Base-by-base conservation (phyloP, 1,139 yeast species). In the Scheffersomyces illinoinensis region DNA sequence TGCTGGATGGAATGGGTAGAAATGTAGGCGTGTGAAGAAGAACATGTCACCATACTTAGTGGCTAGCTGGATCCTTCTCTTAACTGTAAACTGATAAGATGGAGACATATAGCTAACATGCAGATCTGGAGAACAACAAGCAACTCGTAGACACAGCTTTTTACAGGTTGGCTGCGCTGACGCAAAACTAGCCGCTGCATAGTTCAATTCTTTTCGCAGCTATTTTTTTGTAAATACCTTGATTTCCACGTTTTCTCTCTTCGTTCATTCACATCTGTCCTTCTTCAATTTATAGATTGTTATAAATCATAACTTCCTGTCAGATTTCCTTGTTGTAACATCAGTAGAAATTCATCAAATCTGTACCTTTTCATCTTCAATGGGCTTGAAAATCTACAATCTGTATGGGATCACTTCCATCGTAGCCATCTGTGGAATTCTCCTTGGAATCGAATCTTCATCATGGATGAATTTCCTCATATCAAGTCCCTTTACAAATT, bases 391-490 rank as follows among this genome's bases (percentile, higher is more conserved):
- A 24, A 24, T 48, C 26, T 48, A 48, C 24, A 58, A 58, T 54
- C 24, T 56, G n/a, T 57, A 59, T 51, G 61, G 58, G 12, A 61
- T 65, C 58, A 61, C 63, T 14, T 53, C 59, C 23, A 64, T 66
- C 51, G 56, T 64, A 1, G 72, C 75, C 19, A 57, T 74, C 3
- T 68, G 74, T 0, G 77, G 80, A n/a, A 58, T 75, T 46, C 63
- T 75, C 46, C 59, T 75, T n/a, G 79, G 79, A 0, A 65, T 74
- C 60, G 81, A 77, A 58, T 61, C 71, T 21, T 63, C 74, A 6
- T 69, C 78, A 0, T 63, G 73, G 50, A 62, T 69, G 24, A 68
- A 73, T 1, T 68, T 74, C 56, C 60, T 73, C 48, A 64, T 69
- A 12, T 64, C 73, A 8, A 57, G 61, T 6, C 66, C 64, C 50